Base-by-base conservation (phyloP, 768 basidiomycete species). In the Kwoniella newhampshirensis region DNA sequence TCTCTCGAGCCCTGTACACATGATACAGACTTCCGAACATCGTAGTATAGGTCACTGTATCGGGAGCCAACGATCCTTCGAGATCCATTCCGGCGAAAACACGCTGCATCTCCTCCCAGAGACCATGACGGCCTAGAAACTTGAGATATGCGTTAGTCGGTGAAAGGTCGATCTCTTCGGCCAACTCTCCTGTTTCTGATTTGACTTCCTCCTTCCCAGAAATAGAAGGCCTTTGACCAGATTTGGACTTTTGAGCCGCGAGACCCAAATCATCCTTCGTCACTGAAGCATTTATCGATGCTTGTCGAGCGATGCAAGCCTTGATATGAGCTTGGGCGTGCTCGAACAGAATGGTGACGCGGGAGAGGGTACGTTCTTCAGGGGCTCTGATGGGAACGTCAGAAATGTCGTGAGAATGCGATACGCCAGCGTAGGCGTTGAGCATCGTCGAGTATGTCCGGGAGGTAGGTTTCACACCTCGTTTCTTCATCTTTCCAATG, bases 401-500 rank as follows among this genome's bases (percentile, higher is more conserved):
- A 12, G 27, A 7, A 3, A 15, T 39, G 21, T 55, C 53, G 12
- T 27, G 36, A 11, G 51, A 46, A 30, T 62, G 59, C 3, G 58
- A 30, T 7, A 61, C 43, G 7, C 55, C 56, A 13, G 67, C 59
- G 39, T 69, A 75, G 32, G 66, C 61, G 50, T 68, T 67, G 13
- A 75, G 39, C 48, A 75, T 49, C 2, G 59, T 59, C 12, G 70
- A 67, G 42, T 63, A 75, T 9, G 72, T 75, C n/a, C 66, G 45
- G 5, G 64, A 51, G 3, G 64, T 64, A 12, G 74, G 72, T 15
- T 52, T 57, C 21, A 75, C 66, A n/a, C 68, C 72, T 39, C 68
- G 35, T 54, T 74, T 75, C 56, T 75, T 75, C 74, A 75, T 75
- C 74, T 75, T 43, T 21, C 28, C 13, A 8, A 28, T n/a, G 13